phyloP scores from a whole-genome alignment of 2,329 filamentous ascomycete species.

The Mariannaea elegans region DNA sequence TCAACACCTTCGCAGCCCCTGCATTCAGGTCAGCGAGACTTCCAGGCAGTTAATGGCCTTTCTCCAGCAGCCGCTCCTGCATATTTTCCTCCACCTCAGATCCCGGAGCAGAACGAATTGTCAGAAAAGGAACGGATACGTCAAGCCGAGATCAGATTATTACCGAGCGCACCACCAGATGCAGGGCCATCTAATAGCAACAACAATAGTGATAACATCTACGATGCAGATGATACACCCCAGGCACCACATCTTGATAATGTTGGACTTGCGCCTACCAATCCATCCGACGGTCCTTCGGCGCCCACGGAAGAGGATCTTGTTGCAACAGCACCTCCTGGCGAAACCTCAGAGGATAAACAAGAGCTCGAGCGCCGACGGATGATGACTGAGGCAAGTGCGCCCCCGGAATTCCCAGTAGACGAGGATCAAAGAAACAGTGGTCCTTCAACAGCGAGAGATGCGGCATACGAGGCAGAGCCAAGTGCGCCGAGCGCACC shows the following conservation, averaged over 20 bases:
- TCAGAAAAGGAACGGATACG: conserved; percentile 85
- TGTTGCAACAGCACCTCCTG: conserved; percentile 42
- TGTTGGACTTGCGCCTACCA: conserved; percentile 22
- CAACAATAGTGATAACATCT: conserved; percentile 54
- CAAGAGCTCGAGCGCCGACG: conserved; percentile 76
- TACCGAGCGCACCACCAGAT: conserved; percentile 77
- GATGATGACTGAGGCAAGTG: conserved; percentile 71
- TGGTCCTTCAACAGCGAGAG: conserved; percentile 38
- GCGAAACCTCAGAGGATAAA: conserved; percentile 71
- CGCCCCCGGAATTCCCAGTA: conserved; percentile 66
- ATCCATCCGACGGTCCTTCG: conserved; percentile 45
- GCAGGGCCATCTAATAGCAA: conserved; percentile 40
- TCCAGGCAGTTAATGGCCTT: conserved; percentile 27
- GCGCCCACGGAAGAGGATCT: conserved; percentile 59
- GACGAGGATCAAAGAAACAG: conserved; percentile 55
- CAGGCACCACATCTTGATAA: conserved; percentile 24
- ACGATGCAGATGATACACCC: conserved; percentile 56
- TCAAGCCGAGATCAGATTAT: conserved; percentile 77
- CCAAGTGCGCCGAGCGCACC: conserved; percentile 62
- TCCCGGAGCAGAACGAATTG: conserved; percentile 67
- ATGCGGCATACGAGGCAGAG: conserved; percentile 45
- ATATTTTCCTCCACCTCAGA: conserved; percentile 67
- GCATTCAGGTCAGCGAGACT: conserved; percentile 22
- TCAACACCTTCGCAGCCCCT: conserved; percentile 31
- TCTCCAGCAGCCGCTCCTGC: conserved; percentile 48